Conservation (phyloP, 2,329 filamentous ascomycete genomes). For the Botrytis cinerea region DNA sequence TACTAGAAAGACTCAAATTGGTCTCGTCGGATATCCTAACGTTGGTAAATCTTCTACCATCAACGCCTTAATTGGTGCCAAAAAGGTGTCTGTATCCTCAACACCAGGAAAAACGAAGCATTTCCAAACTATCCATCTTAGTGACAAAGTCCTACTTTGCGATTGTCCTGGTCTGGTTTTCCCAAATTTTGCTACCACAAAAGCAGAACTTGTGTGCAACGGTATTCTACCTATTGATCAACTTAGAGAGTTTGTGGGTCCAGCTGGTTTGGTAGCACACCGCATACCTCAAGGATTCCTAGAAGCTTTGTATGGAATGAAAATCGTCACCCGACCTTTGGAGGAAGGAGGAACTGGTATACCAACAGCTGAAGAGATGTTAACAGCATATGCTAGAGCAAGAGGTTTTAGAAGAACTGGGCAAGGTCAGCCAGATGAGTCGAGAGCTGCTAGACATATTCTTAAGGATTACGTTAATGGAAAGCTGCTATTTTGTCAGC, state of each 20-base stretch:
- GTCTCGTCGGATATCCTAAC: conserved; percentile 96
- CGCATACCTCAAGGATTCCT: conserved; percentile 86
- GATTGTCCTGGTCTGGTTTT: conserved; percentile 99
- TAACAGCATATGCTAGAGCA: conserved; percentile 83
- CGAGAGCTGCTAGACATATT: conserved; percentile 82
- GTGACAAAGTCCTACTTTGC: conserved; percentile 84
- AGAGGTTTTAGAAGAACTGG: conserved; percentile 90
- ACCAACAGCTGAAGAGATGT: conserved; percentile 81
- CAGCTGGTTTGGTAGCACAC: conserved; percentile 77
- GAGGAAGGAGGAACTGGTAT: conserved; percentile 92
- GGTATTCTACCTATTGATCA: conserved; percentile 96
- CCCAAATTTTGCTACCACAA: conserved; percentile 95
- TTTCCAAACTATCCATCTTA: conserved; percentile 96
- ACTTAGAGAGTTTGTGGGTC: conserved; percentile 87
- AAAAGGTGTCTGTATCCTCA: conserved; percentile 97
- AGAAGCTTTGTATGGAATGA: conserved; percentile 92
- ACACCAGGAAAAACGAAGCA: conserved; percentile 99
- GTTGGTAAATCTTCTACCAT: conserved; percentile 99
- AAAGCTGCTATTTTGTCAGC: conserved; percentile 88
- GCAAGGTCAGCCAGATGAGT: conserved; percentile 89
- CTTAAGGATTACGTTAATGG: conserved; percentile 98
- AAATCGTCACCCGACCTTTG: conserved; percentile 73
- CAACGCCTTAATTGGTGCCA: conserved; percentile 96
- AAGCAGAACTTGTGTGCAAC: conserved; percentile 93
- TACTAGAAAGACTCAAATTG: conserved; percentile 77